Conservation (phyloP, 495 filamentous ascomycete species). For the Trichocladium uniseriatum region DNA sequence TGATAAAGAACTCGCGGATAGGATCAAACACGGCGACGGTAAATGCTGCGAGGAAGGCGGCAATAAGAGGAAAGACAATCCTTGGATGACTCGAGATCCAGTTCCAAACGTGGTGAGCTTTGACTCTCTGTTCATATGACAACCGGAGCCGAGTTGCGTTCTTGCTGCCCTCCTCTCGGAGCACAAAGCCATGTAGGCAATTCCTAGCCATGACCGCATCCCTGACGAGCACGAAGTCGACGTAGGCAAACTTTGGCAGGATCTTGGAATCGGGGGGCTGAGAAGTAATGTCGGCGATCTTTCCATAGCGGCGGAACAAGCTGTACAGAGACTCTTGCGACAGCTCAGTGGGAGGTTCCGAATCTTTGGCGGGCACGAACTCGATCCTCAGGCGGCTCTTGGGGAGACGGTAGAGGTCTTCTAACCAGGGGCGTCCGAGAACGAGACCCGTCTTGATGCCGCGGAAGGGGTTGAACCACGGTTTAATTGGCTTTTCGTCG, state of each 20-base stretch:
- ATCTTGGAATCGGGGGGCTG: conserved; percentile 80
- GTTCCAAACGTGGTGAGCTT: conserved; percentile 68
- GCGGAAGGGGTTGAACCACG: conserved; percentile 83
- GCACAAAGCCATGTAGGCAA: conserved; percentile 78
- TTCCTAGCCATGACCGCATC: conserved; percentile 81
- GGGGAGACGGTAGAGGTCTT: conserved; percentile 81
- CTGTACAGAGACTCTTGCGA: conserved; percentile 80
- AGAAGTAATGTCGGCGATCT: conserved; percentile 66
- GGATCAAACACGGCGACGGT: conserved; percentile 92
- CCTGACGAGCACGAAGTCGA: conserved; percentile 63
- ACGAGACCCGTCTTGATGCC: conserved; percentile 61
- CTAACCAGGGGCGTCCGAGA: conserved; percentile 81
- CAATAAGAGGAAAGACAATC: conserved; percentile 74
- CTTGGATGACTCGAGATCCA: conserved; percentile 86
- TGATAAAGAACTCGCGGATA: conserved; percentile 83
- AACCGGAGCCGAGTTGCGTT: conserved; percentile 65
- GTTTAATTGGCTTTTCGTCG: conserved; percentile 60
- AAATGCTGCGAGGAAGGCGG: conserved; percentile 69
- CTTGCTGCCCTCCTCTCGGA: conserved; percentile 64
- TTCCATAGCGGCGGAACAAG: conserved; percentile 84
- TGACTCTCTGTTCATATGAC: conserved; percentile 69
- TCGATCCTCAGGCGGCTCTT: conserved; percentile 68
- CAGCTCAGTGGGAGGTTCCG: conserved; percentile 49
- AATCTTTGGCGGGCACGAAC: conserved; percentile 62
- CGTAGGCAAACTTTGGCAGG: conserved; percentile 63